Conservation (phyloP, 352 stramenopile genomes). For the Peronospora belbahrii region DNA sequence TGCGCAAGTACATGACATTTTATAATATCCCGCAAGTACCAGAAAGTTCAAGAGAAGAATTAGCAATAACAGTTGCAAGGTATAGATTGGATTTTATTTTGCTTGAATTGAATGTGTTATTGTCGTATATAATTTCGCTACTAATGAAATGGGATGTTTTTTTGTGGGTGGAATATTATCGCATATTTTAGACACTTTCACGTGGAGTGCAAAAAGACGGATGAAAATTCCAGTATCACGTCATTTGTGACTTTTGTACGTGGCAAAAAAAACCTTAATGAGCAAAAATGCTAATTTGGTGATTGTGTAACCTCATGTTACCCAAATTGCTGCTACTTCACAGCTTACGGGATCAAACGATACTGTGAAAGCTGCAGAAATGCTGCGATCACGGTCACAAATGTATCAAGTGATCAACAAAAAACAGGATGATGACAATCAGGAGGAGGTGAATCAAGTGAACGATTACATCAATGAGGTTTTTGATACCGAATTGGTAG, state of each 20-base stretch:
- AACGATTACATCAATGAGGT: neutral
- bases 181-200: slow-evolving; percentile 49
- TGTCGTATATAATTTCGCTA: neutral
- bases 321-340: neutral
- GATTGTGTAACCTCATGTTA: neutral
- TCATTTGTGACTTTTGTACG: slow-evolving; percentile 66
- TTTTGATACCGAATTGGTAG: slow-evolving; percentile 4
- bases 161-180: neutral
- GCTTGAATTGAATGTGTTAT: neutral
- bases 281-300: too few relatives aligned
- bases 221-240: slow-evolving; percentile 55
- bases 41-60: slow-evolving; percentile 41
- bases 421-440: slow-evolving; percentile 7
- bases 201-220: slow-evolving; percentile 47
- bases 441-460: slow-evolving; percentile 32
- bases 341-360: slow-evolving; percentile 24
- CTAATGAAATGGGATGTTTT: neutral
- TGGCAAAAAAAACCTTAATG: neutral
- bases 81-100: too few relatives aligned
- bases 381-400: slow-evolving; percentile 3
- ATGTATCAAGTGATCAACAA: slow-evolving; percentile 12
- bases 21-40: slow-evolving; percentile 44
- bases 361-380: slow-evolving; percentile 8
- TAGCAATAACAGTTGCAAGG: slow-evolving; percentile 59
- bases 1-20: slow-evolving; percentile 64